Conservation (phyloP, 805 yeast species). For the Kodamaea kakaduensis region DNA sequence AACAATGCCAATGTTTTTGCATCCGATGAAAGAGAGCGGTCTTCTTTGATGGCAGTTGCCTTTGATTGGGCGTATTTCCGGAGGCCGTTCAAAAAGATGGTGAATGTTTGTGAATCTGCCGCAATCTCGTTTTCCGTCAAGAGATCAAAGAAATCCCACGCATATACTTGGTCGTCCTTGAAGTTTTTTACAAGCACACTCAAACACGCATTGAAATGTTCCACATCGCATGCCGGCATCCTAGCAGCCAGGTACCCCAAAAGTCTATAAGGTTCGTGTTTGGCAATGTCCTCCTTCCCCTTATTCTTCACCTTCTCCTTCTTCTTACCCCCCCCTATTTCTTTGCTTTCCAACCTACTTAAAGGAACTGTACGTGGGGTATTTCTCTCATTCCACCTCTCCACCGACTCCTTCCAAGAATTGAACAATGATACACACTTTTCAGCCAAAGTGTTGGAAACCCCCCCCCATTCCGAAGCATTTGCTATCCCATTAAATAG, state of each 20-base stretch:
- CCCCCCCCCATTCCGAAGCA: conserved; percentile 31
- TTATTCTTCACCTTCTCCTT: conserved; percentile 1
- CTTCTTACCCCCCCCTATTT: conserved; percentile 1
- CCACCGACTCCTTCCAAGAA: conserved; percentile 20
- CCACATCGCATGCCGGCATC: conserved; percentile 17
- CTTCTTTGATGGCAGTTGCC: conserved; percentile 15
- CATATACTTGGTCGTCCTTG: conserved; percentile 26
- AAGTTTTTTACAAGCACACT: conserved; percentile 33
- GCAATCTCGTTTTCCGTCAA: conserved; percentile 19
- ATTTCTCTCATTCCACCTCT: conserved; percentile 8
- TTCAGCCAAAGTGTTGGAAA: conserved; percentile 17
- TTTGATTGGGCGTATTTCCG: conserved; percentile 17
- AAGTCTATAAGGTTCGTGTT: conserved; percentile 6
- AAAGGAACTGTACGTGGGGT: conserved; percentile 13
- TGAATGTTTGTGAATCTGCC: conserved; percentile 36
- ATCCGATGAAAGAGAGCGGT: conserved; percentile 14
- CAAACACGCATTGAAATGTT: conserved; percentile 37
- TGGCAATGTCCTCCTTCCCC: conserved; percentile 8
- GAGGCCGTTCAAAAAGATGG: conserved; percentile 36
- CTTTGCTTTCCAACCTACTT: conserved; percentile 1
- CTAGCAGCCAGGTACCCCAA: conserved; percentile 4
- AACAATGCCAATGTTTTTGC: conserved; percentile 22
- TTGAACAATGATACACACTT: conserved; percentile 22
- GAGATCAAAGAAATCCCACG: conserved; percentile 36
- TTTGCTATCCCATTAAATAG: conserved; percentile 35